Percentiles rank a stretch among this genome's conserved stretches.
Evolutionary conservation across 2,329 filamentous ascomycete genomes (phyloP).

Genomic region (Talaromyces sp.): DNA sequence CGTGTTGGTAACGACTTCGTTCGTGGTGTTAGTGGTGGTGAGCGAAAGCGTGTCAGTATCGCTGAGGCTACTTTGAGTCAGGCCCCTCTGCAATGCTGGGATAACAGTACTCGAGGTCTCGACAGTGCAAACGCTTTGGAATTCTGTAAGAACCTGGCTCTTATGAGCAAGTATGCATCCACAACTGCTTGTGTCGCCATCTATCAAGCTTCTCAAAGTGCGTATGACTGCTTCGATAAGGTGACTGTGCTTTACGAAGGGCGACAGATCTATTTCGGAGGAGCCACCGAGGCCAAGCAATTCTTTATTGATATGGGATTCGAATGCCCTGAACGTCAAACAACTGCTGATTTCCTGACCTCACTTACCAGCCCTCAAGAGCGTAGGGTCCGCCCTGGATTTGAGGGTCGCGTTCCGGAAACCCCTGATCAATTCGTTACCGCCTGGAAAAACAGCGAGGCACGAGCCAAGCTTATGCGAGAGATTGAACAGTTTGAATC

Average conservation of each 20-base stretch:
- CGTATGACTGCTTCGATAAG: conserved; percentile 66
- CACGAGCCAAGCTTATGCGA: conserved; percentile 40
- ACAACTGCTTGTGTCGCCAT: conserved; percentile 55
- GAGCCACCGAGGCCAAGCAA: conserved; percentile 55
- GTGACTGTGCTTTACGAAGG: conserved; percentile 71
- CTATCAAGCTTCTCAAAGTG: conserved; percentile 51
- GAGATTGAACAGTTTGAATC: conserved; percentile 47
- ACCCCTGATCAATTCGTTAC: conserved; percentile 67
- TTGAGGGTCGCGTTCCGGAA: conserved; percentile 61
- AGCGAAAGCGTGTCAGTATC: conserved; percentile 61
- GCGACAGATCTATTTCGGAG: conserved; percentile 73
- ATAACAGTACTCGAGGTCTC: conserved; percentile 51
- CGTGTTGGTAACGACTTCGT: conserved; percentile 55
- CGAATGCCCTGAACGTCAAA: conserved; percentile 65
- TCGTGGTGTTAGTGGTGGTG: conserved; percentile 61
- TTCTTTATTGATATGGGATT: conserved; percentile 71
- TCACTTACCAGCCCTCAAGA: conserved; percentile 65
- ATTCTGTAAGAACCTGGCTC: conserved; percentile 53
- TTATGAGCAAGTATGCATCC: conserved; percentile 50
- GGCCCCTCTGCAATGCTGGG: conserved; percentile 48
- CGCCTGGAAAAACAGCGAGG: conserved; percentile 54
- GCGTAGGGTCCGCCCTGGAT: conserved; percentile 56
- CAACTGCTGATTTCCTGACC: conserved; percentile 68
- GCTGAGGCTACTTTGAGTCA: conserved; percentile 52
- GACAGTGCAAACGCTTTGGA: conserved; percentile 57